phyloP scores from a whole-genome alignment of 2,329 filamentous ascomycete genomes.

The Calycina herbarum region DNA sequence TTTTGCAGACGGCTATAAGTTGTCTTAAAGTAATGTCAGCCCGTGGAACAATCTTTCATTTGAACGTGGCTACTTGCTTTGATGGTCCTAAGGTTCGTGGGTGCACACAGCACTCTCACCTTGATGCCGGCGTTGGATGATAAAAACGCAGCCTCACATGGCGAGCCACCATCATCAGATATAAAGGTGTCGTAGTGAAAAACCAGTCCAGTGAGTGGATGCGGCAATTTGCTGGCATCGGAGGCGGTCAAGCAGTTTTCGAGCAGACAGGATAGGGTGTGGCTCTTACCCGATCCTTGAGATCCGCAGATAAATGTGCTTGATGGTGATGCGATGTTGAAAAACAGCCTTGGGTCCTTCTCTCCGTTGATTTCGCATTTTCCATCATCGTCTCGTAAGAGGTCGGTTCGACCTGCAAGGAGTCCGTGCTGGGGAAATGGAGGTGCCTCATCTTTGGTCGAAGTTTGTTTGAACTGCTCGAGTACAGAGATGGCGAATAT shows the following conservation, averaged over 20 bases:
- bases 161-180: slow-evolving; percentile 33
- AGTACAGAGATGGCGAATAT: slow-evolving; percentile 30
- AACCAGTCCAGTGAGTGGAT: slow-evolving; percentile 52
- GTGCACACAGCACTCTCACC: slow-evolving; percentile 53
- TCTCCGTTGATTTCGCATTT: neutral
- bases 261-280: slow-evolving; percentile 58
- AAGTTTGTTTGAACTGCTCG: slow-evolving; percentile 13
- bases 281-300: slow-evolving; percentile 62
- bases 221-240: slow-evolving; percentile 44
- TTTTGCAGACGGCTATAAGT: slow-evolving; percentile 44
- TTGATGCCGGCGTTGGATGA: slow-evolving; percentile 46
- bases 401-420: slow-evolving; percentile 25
- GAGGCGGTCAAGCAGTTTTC: slow-evolving; percentile 46
- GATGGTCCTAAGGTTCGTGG: slow-evolving; percentile 47
- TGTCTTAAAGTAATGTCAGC: slow-evolving; percentile 5
- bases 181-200: slow-evolving; percentile 57
- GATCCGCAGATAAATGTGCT: slow-evolving; percentile 63
- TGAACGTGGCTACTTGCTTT: slow-evolving; percentile 25
- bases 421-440: slow-evolving; percentile 32
- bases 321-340: slow-evolving; percentile 57
- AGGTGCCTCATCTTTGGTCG: neutral
- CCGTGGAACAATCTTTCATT: neutral
- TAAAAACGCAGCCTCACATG: slow-evolving; percentile 57
- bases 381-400: slow-evolving; percentile 6
- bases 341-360: slow-evolving; percentile 40